Base-by-base conservation (phyloP, 257 asterid species). In the Mentha longifolia region DNA sequence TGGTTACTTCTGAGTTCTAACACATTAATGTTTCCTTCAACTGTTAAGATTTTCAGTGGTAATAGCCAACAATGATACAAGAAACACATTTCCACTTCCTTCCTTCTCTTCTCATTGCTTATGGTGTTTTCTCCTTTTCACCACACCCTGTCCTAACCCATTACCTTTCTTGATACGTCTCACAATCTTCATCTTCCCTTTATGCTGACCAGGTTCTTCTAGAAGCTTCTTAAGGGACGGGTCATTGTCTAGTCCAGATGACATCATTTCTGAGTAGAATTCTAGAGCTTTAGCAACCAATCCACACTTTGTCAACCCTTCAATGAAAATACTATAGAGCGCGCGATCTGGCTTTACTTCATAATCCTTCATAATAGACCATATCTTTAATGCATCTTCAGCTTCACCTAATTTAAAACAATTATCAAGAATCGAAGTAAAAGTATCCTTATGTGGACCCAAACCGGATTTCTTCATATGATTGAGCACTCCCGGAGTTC, bases 371-470 rank as follows among this genome's bases (percentile, higher is more conserved):
- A 89, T 86, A 68, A 81, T 89, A 20, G 51, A 61, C 97, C 97
- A 91, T 51, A 89, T 69, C 77, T 37, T 85, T 56, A 88, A 37
- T 12, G 93, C 96, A 79, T 77, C 80, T 75, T 87, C 96, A 37
- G 85, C 86, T 63, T 84, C 79, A 46, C 75, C 83, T 75, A 56
- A 22, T 72, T 77, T 81, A 70, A 91, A 71, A 77, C 74, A 84
- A 74, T 73, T 84, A 4, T 69, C 74, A 71, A 94, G 83, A 57
- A 82, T 70, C 28, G 63, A 69, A 58, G 73, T 31, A 79, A 91
- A 86, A 1, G 99, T 85, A n/a, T 80, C 87, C 69, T 71, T 41
- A 59, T 14, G 80, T 14, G 99, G 99, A 73, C 88, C 88, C 73
- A 86, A 51, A 69, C 88, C 78, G 2, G 78, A 78, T 68, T 67